phyloP scores from a whole-genome alignment of 371 early-diverging fungal species.

The Apophysomyces ossiformis region DNA sequence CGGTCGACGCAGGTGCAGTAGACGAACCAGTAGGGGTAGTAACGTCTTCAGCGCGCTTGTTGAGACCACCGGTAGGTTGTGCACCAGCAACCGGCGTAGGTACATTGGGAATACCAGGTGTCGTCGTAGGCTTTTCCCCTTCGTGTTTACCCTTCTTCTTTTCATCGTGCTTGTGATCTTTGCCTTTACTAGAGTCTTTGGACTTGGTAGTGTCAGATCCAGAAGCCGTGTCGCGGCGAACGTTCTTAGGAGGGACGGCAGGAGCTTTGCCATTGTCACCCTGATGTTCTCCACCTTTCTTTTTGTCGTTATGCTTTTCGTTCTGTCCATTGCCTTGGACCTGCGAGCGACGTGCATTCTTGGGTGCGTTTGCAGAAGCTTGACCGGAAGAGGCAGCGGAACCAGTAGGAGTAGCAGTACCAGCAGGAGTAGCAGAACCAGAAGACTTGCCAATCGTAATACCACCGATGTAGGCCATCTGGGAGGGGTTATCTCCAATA shows the following conservation, averaged over 20 bases:
- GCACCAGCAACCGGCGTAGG: too few species aligned
- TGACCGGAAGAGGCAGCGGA: constrained; percentile 1
- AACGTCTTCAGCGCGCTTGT: too few species aligned
- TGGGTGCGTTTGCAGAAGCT: background rate
- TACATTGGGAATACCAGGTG: too few species aligned
- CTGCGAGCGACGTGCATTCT: background rate
- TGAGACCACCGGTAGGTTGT: too few species aligned
- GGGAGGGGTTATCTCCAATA: constrained; percentile 30
- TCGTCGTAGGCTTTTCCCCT: background rate
- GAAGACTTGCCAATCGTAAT: constrained; percentile 22
- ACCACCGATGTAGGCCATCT: constrained; percentile 50
- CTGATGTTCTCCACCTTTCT: background rate
- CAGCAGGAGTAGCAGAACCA: background rate
- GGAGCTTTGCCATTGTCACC: background rate
- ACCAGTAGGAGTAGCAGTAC: background rate
- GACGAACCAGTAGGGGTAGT: too few species aligned
- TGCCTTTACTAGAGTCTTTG: background rate
- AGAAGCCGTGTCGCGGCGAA: background rate
- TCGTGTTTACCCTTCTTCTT: background rate
- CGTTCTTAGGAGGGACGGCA: background rate
- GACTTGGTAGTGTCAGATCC: background rate
- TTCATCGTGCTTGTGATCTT: background rate
- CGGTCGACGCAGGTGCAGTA: too few species aligned
- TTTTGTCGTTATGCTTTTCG: background rate
- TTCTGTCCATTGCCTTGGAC: background rate